Base-by-base conservation (phyloP, 1,284 basidiomycete genomes). In the Cryptococcus jaspeensis region DNA sequence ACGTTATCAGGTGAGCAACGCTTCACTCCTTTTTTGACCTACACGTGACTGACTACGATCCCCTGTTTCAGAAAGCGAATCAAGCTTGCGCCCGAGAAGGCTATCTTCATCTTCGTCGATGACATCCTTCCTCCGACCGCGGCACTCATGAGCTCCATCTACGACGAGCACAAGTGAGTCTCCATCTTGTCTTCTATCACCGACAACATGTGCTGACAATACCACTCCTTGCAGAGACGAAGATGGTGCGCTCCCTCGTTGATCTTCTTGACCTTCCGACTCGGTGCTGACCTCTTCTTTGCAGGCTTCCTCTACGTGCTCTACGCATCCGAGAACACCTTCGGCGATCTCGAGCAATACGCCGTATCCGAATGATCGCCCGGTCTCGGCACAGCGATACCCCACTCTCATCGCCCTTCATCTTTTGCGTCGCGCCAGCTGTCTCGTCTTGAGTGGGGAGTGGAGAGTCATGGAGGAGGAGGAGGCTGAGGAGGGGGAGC, bases 31-130 rank as follows among this genome's bases (percentile, higher is more conserved):
- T 7, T 18, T 15, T 22, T 23, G 28, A 16, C 8, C 28, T 5
- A 32, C 28, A 32, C 28, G 4, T 32, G 28, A 11, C 53, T 12
- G 13, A 28, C 12, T 22, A 1, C 40, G 3, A 20, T 28, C 8
- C 22, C 36, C 15, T 20, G 16, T 32, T 39, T 9, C 56, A 74
- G 96, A 73, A 99, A 99, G 84, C 90, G 96, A 56, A 99, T 99
- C 88, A 99, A 99, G 86, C 87, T 99, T 56, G 91, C 93, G 37
- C 95, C 96, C 16, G 96, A 99, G 84, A 98, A 98, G 82, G 96
- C 96, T 36, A 98, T 98, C 80, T 98, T 97, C 81, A 96, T 98
- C 78, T 98, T 97, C 72, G 93, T 98, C 49, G 93, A 99, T 71
- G 96, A 99, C 78, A 92, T 99, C 55, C 84, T 99, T 41, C 96